Evolutionary conservation across 805 yeast species (phyloP).

Genomic region (Myxozyma neotropica): DNA sequence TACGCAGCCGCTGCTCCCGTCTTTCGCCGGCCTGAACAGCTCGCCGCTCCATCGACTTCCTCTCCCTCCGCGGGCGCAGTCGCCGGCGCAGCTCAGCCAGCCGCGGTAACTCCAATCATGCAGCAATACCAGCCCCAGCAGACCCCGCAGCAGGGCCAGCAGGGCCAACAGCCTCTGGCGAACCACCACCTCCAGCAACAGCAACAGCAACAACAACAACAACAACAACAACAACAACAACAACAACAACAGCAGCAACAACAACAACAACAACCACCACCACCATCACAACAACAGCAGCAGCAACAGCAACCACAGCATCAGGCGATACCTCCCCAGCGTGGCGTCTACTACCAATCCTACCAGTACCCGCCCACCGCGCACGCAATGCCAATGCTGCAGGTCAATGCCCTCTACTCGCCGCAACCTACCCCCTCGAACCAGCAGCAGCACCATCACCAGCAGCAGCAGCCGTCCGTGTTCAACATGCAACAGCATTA

Average conservation of each 20-base stretch:
- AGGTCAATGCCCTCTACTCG: conserved; percentile 1
- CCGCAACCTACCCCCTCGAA: neutral
- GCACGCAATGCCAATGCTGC: conserved; percentile 9
- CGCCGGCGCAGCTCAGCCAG: neutral
- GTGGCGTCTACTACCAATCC: neutral
- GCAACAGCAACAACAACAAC: neutral
- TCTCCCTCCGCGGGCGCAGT: neutral
- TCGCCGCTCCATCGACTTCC: neutral
- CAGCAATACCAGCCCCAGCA: conserved; percentile 16
- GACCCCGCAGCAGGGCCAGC: conserved; percentile 9
- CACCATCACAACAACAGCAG: conserved; percentile 2
- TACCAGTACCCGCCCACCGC: conserved; percentile 7
- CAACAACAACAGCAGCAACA: conserved; percentile 2
- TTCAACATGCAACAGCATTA: conserved; percentile 8
- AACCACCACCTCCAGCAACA: conserved; percentile 4
- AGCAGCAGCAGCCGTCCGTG: conserved; percentile 7
- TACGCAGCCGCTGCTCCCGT: neutral
- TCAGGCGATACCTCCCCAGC: conserved; percentile 6
- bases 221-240: conserved; percentile 1
- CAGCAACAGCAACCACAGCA: conserved; percentile 8
- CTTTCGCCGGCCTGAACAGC: neutral
- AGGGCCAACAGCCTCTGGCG: conserved; percentile 6
- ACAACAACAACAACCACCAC: conserved; percentile 4
- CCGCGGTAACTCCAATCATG: neutral
- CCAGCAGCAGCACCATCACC: conserved; percentile 3